Evolutionary conservation across 208 protist genomes (phyloP).

Genomic region (Ichthyophonus hoferi): DNA sequence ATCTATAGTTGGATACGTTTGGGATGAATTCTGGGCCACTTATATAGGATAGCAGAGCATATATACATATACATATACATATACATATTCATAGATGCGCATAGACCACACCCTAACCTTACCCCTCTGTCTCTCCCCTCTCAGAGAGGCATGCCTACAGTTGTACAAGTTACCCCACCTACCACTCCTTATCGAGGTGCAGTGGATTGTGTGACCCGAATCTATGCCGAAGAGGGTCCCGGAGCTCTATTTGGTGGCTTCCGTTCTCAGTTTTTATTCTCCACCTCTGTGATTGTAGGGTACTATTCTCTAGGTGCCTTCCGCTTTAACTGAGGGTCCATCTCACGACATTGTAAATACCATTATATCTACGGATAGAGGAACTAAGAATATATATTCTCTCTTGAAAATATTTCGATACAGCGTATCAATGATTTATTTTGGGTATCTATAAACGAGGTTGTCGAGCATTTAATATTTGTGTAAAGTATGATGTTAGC

Average conservation of each 20-base stretch:
- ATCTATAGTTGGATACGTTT: no score
- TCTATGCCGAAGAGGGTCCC: not conserved
- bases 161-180: not conserved
- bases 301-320: not conserved
- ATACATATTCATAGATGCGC: constrained; percentile 1
- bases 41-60: no score
- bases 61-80: not conserved
- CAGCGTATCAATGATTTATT: no score
- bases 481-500: no score
- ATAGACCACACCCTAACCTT: not conserved
- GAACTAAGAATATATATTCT: no score
- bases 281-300: not conserved
- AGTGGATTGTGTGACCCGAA: not conserved
- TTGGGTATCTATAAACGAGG: no score
- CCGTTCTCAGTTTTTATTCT: not conserved
- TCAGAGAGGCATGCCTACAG: not conserved
- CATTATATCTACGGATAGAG: no score
- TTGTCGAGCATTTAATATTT: no score
- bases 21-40: no score
- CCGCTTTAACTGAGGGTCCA: not conserved
- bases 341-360: no score
- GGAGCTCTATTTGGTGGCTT: not conserved
- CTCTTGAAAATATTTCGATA: no score
- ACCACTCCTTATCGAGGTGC: not conserved
- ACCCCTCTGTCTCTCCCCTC: not conserved